Conservation (phyloP, 768 basidiomycete species). For the Suillus plorans region DNA sequence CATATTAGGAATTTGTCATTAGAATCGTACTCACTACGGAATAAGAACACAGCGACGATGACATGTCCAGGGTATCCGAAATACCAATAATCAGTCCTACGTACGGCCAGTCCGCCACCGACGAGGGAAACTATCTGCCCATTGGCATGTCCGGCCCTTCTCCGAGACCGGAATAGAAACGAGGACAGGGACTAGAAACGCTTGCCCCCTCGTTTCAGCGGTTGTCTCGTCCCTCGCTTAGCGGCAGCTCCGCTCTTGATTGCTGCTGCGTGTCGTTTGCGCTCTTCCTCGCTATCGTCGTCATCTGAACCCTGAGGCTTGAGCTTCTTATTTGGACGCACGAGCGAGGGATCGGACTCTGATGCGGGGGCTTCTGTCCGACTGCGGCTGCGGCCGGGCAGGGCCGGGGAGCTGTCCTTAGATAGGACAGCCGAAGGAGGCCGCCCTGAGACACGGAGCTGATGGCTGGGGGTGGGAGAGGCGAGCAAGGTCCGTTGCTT, state of each 20-base stretch:
- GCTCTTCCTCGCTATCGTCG: conserved; percentile 60
- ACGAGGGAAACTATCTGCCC: background rate
- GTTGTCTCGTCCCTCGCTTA: conserved; percentile 63
- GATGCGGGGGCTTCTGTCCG: conserved; percentile 25
- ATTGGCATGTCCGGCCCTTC: background rate
- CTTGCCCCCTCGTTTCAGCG: conserved; percentile 73
- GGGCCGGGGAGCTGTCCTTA: conserved; percentile 10
- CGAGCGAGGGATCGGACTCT: conserved; percentile 56
- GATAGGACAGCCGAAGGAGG: conserved; percentile 19
- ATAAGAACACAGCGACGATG: background rate
- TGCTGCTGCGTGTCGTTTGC: conserved; percentile 41
- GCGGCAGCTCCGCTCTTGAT: conserved; percentile 38
- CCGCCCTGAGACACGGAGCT: conserved; percentile 13
- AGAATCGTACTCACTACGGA: conserved; percentile 7
- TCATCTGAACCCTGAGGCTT: conserved; percentile 44
- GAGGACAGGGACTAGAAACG: conserved; percentile 50
- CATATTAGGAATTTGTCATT: conserved; percentile 6
- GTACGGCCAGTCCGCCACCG: conserved; percentile 11
- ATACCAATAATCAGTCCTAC: conserved; percentile 10
- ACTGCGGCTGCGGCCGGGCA: conserved; percentile 22
- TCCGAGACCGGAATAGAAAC: conserved; percentile 3
- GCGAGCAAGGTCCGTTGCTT: conserved; percentile 13
- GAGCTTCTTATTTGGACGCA: conserved; percentile 47
- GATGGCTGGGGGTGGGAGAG: conserved; percentile 16
- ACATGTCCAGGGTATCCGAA: background rate